Percentiles rank a stretch among this genome's conserved stretches.
Evolutionary conservation across 1,284 basidiomycete species (phyloP).

Genomic region (Mycosarcoma mackinlayi): DNA sequence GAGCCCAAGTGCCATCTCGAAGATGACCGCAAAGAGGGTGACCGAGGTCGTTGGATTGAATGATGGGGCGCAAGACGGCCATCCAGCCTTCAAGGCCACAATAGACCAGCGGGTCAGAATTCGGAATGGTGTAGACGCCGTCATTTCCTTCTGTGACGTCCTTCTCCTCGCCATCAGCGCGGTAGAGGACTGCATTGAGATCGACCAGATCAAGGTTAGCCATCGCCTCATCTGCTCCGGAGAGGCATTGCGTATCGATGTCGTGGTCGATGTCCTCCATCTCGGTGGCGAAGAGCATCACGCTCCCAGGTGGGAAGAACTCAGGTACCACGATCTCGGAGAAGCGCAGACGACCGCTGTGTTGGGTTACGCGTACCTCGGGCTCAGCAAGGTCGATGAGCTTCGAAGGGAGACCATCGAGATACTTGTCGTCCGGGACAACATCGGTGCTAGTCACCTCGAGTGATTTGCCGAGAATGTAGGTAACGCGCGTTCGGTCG

Average conservation of each 20-base stretch:
- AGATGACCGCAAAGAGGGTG: constrained; percentile 62
- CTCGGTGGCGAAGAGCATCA: constrained; percentile 61
- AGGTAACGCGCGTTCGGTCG: constrained; percentile 52
- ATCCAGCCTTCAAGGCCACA: constrained; percentile 65
- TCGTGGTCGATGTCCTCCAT: constrained; percentile 55
- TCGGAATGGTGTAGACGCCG: constrained; percentile 57
- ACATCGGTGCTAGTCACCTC: constrained; percentile 38
- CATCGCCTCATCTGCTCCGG: constrained; percentile 58
- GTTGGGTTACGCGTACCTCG: constrained; percentile 28
- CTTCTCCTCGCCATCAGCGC: constrained; percentile 63
- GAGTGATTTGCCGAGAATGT: constrained; percentile 59
- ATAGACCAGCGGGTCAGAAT: constrained; percentile 48
- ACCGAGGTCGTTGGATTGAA: constrained; percentile 59
- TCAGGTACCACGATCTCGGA: constrained; percentile 60
- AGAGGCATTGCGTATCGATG: constrained; percentile 49
- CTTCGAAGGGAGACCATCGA: constrained; percentile 54
- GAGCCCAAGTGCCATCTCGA: constrained; percentile 59
- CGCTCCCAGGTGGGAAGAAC: constrained; percentile 60
- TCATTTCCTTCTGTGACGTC: constrained; percentile 58
- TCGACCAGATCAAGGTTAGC: constrained; percentile 54
- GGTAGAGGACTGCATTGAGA: constrained; percentile 61
- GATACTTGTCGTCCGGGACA: constrained; percentile 34
- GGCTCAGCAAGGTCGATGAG: constrained; percentile 56
- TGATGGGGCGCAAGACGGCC: constrained; percentile 47
- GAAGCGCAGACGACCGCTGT: constrained; percentile 38